Conservation (phyloP, 2,329 filamentous ascomycete genomes). For the Xylariaceae sp. region DNA sequence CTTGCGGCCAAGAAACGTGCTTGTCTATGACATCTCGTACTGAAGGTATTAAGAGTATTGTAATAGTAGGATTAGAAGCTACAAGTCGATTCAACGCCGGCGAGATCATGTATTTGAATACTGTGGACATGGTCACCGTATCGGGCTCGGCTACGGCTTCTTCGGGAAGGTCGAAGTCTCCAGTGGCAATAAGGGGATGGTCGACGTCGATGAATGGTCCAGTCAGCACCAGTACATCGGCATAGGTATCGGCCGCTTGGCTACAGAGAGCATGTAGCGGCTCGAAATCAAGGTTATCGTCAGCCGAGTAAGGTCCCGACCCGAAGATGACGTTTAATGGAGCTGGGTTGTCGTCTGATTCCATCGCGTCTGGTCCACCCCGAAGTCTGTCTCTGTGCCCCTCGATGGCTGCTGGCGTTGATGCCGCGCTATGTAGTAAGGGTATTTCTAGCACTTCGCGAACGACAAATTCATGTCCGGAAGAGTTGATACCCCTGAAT, state of each 20-base stretch:
- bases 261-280: conserved; percentile 82
- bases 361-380: conserved; percentile 68
- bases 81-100: conserved; percentile 74
- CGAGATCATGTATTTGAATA: conserved; percentile 83
- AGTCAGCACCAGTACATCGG: conserved; percentile 78
- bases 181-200: conserved; percentile 82
- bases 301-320: conserved; percentile 88
- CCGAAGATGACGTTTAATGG: conserved; percentile 81
- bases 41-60: conserved; percentile 82
- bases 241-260: conserved; percentile 74
- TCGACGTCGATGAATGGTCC: conserved; percentile 93
- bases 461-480: conserved; percentile 81
- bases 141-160: conserved; percentile 71
- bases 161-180: conserved; percentile 78
- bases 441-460: conserved; percentile 78
- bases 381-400: conserved; percentile 72
- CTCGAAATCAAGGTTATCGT: conserved; percentile 90
- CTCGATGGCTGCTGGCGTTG: conserved; percentile 68
- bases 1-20: conserved; percentile 70
- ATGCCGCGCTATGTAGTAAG: conserved; percentile 75
- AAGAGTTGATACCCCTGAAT: conserved; percentile 83
- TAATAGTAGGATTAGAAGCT: conserved; percentile 73
- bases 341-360: conserved; percentile 60
- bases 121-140: conserved; percentile 76
- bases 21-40: conserved; percentile 71